Evolutionary conservation across 2,329 filamentous ascomycete genomes (phyloP).

Genomic region (Aureobasidium sp.): DNA sequence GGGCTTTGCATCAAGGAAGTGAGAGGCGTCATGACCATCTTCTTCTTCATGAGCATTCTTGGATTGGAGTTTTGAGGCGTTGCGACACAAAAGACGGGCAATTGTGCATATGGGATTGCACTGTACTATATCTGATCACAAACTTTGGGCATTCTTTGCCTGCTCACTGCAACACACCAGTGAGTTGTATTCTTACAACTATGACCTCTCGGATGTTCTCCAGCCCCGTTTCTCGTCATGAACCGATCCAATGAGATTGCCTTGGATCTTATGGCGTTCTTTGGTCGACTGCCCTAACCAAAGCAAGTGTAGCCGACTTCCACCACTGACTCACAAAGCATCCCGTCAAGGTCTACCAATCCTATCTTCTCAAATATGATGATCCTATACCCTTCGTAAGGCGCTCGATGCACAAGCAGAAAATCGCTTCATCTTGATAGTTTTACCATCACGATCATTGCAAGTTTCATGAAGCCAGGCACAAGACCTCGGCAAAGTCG

Average conservation of each 20-base stretch:
- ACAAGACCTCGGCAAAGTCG: not conserved
- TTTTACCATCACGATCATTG: not conserved
- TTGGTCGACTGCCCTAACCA: not conserved
- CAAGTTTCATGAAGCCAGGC: not conserved
- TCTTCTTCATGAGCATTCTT: constrained; percentile 3
- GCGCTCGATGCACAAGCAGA: not conserved
- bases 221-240: not conserved
- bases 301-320: not conserved
- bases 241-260: not conserved
- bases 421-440: not conserved
- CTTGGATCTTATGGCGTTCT: not conserved
- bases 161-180: not conserved
- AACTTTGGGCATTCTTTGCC: not conserved
- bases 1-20: not conserved
- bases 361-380: not conserved
- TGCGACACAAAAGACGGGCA: not conserved
- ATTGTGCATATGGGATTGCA: constrained; percentile 11
- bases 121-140: constrained; percentile 8
- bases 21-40: not conserved
- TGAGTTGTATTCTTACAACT: constrained; percentile 2
- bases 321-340: not conserved
- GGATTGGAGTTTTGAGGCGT: constrained; percentile 4
- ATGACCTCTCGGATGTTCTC: too few relatives aligned
- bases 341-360: not conserved
- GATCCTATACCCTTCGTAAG: too few relatives aligned